These are phyloP conservation scores for Pinus albicaulis DNA, from an alignment of 75 land plant genomes.

Conservation along the genomic window DNA sequence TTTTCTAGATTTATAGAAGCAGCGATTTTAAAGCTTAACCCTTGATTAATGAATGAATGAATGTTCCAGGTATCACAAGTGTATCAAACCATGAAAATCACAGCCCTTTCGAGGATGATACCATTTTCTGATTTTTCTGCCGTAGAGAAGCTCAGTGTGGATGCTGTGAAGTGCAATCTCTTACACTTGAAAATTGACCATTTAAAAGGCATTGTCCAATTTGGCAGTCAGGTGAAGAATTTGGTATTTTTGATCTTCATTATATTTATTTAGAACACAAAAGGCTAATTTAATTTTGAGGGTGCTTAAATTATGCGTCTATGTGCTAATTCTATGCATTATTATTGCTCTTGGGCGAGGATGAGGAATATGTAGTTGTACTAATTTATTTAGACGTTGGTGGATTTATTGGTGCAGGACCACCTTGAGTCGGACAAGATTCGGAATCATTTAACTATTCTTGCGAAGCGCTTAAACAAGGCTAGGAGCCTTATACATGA, in stretches of 20 bases:
- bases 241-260: not conserved
- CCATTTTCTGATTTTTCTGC: constrained; percentile 76
- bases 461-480: constrained; percentile 81
- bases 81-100: constrained; percentile 82
- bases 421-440: constrained; percentile 82
- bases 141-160: constrained; percentile 85
- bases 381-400: too few species aligned
- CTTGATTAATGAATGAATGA: too few species aligned
- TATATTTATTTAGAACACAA: not conserved
- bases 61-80: constrained; percentile 82
- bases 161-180: constrained; percentile 86
- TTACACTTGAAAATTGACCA: constrained; percentile 86
- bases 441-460: constrained; percentile 60
- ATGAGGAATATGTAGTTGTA: not conserved
- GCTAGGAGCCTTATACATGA: constrained; percentile 61
- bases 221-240: constrained; percentile 72
- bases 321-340: too few species aligned
- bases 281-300: too few species aligned
- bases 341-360: too few species aligned
- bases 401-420: constrained; percentile 39
- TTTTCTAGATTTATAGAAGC: too few species aligned
- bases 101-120: constrained; percentile 59
- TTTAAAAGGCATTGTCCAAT: constrained; percentile 59
- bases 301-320: too few species aligned
- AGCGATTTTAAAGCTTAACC: not conserved